Evolutionary conservation across 1,139 yeast genomes (phyloP).

Genomic region (Zygosaccharomyces sapae): DNA sequence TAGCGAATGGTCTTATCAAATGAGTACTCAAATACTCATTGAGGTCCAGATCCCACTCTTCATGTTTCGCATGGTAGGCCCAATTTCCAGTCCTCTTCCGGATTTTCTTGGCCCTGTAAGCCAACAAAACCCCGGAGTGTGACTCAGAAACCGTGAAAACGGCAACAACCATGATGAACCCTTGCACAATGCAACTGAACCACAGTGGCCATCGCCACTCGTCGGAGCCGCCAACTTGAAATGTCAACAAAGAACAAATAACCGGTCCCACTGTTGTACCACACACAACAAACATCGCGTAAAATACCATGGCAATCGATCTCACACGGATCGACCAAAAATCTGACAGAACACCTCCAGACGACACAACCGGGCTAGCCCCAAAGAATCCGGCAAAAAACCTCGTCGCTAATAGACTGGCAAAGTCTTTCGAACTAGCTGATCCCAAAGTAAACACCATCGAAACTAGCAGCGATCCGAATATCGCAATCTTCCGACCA

Average conservation of each 20-base stretch:
- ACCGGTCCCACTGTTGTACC: constrained; percentile 56
- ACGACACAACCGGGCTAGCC: constrained; percentile 52
- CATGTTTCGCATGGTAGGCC: constrained; percentile 43
- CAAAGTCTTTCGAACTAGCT: constrained; percentile 45
- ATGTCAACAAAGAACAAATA: constrained; percentile 46
- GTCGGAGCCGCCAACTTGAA: constrained; percentile 42
- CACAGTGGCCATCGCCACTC: constrained; percentile 46
- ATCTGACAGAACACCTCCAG: constrained; percentile 54
- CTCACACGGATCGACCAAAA: constrained; percentile 29
- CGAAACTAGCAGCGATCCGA: constrained; percentile 44
- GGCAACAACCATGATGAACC: constrained; percentile 31
- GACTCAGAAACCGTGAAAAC: constrained; percentile 36
- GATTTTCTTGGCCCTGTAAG: constrained; percentile 38
- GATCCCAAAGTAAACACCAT: constrained; percentile 49
- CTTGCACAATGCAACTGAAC: constrained; percentile 31
- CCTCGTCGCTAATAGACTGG: constrained; percentile 45
- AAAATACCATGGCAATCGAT: constrained; percentile 38
- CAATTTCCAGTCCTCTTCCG: constrained; percentile 39
- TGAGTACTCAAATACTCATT: constrained; percentile 41
- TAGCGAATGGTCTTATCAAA: constrained; percentile 42
- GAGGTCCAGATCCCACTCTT: constrained; percentile 40
- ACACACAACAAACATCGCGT: constrained; percentile 45
- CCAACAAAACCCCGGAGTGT: constrained; percentile 38
- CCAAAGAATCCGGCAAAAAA: constrained; percentile 51
- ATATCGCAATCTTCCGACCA: constrained; percentile 45